These are phyloP conservation scores for Calocybe cyanea DNA, from an alignment of 768 basidiomycete genomes.

Conservation along the genomic window DNA sequence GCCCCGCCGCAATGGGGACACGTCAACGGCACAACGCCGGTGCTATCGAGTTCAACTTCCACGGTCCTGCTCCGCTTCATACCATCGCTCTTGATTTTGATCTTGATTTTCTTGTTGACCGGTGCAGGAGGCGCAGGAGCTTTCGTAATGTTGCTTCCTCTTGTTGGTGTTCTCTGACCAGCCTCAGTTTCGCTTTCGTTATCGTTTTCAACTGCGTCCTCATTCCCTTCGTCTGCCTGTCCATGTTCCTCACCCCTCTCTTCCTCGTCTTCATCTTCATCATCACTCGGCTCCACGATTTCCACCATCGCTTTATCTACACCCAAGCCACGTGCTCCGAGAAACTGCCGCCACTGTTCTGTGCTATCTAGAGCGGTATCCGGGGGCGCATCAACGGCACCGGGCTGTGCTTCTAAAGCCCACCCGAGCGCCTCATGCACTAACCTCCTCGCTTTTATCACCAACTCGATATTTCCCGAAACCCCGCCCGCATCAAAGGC, in stretches of 20 bases:
- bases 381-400: conserved; percentile 33
- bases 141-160: too few species aligned
- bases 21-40: conserved; percentile 3
- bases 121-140: too few species aligned
- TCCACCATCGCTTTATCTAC: background rate
- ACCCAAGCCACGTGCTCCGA: background rate
- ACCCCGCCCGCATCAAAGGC: conserved; percentile 36
- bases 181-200: too few species aligned
- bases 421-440: conserved; percentile 39
- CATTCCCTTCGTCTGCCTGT: background rate
- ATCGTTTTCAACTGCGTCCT: too few species aligned
- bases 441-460: conserved; percentile 43
- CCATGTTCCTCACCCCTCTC: background rate
- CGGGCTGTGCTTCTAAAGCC: too few species aligned
- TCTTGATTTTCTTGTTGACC: too few species aligned
- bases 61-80: too few species aligned
- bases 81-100: too few species aligned
- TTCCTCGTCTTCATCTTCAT: background rate
- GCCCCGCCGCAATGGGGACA: conserved; percentile 13
- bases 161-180: too few species aligned
- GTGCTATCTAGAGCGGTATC: too few species aligned
- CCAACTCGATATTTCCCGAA: conserved; percentile 46
- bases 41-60: background rate
- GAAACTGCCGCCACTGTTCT: too few species aligned
- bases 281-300: background rate